Base-by-base conservation (phyloP, 208 protist species). In the Trichomonas tenax region DNA sequence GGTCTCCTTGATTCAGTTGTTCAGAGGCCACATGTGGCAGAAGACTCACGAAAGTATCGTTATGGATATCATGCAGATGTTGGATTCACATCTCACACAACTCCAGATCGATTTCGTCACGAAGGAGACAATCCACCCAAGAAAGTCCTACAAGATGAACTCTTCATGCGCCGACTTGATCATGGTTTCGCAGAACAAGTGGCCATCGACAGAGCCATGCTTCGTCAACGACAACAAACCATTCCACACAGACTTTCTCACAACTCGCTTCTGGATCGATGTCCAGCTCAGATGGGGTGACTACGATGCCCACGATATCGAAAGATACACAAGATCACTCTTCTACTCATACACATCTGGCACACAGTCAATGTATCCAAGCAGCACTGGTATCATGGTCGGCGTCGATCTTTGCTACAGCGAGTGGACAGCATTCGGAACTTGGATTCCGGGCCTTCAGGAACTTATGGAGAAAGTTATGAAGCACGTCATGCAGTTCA, bases 1-100 rank as follows among this genome's bases (percentile, higher is more conserved):
- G 97, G 99, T 99, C 97, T 99, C 99, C 10, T 98, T 99, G 48
- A 99, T 99, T 97, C 99, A 99, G 97, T 99, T 99, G 97, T 99
- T 99, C 98, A 98, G 99, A 96, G 99, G 99, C 31, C 99, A 99
- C 97, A 97, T 99, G 96, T 99, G 99, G 99, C 99, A 99, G 98
- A 99, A 99, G 98, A 99, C 99, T 93, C 99, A 99, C 98, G 99
- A 99, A 96, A 98, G 98, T 23, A 97, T 99, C 0, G 99, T 99
- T 21, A 99, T 99, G 98, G 99, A 97, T 96, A 10, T 96, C 26
- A 97, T 97, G 97, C 98, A 99, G 96, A 98, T 99, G 21, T 98
- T 99, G 86, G 98, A 99, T 97, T 98, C 99, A 96, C 98, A 99
- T 97, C 98, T 99, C 96, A 99, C 99, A 96, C 97, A 98, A 95